These are phyloP conservation scores for Heterobasidion irregulare DNA, from an alignment of 1,284 basidiomycete genomes.

Conservation along the genomic window DNA sequence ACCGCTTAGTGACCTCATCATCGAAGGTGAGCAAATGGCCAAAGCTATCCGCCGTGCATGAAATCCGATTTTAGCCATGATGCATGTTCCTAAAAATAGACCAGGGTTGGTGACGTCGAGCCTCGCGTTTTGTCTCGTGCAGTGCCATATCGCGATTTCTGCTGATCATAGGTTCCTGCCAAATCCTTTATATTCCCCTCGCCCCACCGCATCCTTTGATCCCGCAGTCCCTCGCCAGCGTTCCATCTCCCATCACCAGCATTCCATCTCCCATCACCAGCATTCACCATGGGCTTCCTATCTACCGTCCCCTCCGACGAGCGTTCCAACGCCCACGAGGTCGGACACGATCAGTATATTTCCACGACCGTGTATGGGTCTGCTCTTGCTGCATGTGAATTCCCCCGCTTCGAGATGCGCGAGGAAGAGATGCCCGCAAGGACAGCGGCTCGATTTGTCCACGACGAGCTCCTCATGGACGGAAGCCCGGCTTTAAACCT, in stretches of 20 bases:
- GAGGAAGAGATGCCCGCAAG: neutral
- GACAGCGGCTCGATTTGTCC: neutral
- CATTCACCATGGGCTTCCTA: neutral
- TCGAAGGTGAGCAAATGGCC: too few species aligned
- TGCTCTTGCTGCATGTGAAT: neutral
- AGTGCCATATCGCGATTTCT: too few species aligned
- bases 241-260: neutral
- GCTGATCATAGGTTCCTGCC: too few species aligned
- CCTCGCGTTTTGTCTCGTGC: too few species aligned
- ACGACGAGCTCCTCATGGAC: conserved; percentile 1
- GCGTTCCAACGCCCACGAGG: neutral
- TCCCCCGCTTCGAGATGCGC: neutral
- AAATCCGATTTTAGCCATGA: too few species aligned
- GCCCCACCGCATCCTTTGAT: neutral
- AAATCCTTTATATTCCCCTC: neutral
- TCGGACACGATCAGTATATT: neutral
- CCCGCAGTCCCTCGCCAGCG: neutral
- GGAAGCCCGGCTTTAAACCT: neutral
- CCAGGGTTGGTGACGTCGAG: too few species aligned
- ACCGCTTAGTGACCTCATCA: too few species aligned
- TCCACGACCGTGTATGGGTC: neutral
- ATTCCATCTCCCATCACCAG: neutral
- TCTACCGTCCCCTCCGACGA: neutral
- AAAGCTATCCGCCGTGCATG: too few species aligned
- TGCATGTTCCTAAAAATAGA: too few species aligned